Evolutionary conservation across 345 rosid species (phyloP).

Genomic region (Hirschfeldia incana): DNA sequence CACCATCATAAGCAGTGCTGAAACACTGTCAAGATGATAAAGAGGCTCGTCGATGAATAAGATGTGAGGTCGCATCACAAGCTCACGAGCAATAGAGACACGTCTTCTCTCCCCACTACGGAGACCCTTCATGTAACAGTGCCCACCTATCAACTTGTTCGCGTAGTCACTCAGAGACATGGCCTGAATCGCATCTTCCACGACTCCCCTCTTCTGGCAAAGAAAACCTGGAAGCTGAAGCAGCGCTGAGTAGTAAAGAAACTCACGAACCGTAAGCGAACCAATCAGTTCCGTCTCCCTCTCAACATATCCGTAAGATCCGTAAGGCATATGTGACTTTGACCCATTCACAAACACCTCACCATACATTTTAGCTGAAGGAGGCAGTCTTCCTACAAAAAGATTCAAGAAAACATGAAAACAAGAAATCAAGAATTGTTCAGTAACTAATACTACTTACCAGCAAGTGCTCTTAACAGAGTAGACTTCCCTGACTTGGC

Average conservation of each 20-base stretch:
- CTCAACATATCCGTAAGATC: background rate
- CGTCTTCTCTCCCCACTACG: slow-evolving; percentile 95
- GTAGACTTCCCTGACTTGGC: slow-evolving; percentile 98
- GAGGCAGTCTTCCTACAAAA: slow-evolving; percentile 62
- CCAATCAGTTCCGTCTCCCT: background rate
- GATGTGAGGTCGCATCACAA: slow-evolving; percentile 47
- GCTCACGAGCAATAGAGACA: slow-evolving; percentile 93
- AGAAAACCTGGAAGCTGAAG: slow-evolving; percentile 98
- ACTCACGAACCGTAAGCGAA: slow-evolving; percentile 60
- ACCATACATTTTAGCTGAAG: background rate
- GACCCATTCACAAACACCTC: background rate
- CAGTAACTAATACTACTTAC: slow-evolving; percentile 33
- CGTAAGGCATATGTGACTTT: background rate
- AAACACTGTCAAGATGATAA: slow-evolving; percentile 97
- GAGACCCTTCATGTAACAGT: slow-evolving; percentile 94
- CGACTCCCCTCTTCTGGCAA: slow-evolving; percentile 83
- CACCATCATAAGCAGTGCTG: slow-evolving; percentile 99
- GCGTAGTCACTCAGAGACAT: slow-evolving; percentile 94
- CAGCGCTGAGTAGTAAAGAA: slow-evolving; percentile 85
- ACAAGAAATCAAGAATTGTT: background rate
- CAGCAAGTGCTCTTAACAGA: slow-evolving; percentile 87
- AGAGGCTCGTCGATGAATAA: slow-evolving; percentile 65
- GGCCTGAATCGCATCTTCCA: slow-evolving; percentile 97
- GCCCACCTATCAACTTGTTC: slow-evolving; percentile 95
- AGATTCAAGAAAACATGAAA: background rate